Evolutionary conservation across 768 basidiomycete genomes (phyloP), one percentile per base, ranked within the genome.

Genomic region (Suillus subaureus): DNA sequence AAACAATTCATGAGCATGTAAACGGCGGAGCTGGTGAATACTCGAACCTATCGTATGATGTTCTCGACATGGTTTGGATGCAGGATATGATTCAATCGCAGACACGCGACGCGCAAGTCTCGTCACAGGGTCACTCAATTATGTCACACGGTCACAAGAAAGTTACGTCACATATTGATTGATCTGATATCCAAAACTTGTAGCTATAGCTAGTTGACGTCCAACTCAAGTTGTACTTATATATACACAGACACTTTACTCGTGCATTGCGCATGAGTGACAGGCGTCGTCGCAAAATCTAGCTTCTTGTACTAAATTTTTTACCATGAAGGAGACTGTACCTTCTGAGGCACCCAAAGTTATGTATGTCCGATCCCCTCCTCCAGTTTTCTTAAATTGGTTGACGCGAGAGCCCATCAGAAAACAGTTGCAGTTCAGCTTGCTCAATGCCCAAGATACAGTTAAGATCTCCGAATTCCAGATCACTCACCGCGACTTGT

Each of bases 381-480:
- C 18, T 43, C 31, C 39, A 26, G 6, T 13, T 61, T 3, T 35
- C 33, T 33, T 31, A 47, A 54, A 47, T 21, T 4, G 62, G 64
- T 55, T 67, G 56, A 72, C 47, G 68, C 58, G 28, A 66, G 56
- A 49, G 51, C 40, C 64, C 58, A 42, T 64, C 75, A 97, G 96
- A 72, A 98, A 98, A 82, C 90, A 93, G 76, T 85, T 99, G 39
- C 97, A 99, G 82, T 99, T 99, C 79, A 92, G 92, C 75, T 86
- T 97, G 61, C 83, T 99, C 70, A 93, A 90, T 77, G 90, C 94
- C 35, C 96, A 98, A 77, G 96, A 99, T 74, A 92, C 97, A 5
- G 97, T 99, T 70, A 92, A 91, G 74, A 86, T 98, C 64, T 92
- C 97, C 11, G 97, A 99, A 77, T 97, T 97, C 71, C 94, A 99